Evolutionary conservation across 441 rosid genomes (phyloP), one percentile per base, ranked within the genome.

Genomic region (Erodium trifolium): DNA sequence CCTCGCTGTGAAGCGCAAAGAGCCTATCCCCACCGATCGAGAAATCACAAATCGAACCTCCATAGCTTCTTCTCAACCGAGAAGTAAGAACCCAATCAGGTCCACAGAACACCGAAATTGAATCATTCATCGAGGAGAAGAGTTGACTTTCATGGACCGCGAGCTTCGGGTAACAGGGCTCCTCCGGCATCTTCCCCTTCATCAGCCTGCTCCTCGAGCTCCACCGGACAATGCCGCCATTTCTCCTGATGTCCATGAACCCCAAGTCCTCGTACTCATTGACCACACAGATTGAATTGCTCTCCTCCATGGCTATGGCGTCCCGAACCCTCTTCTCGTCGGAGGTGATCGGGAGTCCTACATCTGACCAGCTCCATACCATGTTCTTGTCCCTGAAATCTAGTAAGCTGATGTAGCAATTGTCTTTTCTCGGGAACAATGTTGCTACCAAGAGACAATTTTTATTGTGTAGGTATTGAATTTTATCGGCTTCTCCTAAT

Each of bases 291-390:
- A 93, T 53, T 16, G 60, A 53, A 17, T 53, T 53, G 23, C 79
- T 82, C 47, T 85, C 93, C 78, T 89, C 98, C 95, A 93, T 91
- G 4, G 93, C 95, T 65, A 91, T 85, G 0, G 96, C 96, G 73
- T 93, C 98, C 7, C 98, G 83, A 29, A 93, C 98, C 66, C 96
- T 81, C 80, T 86, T 93, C 79, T 89, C 96, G 0, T 91, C 98
- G 10, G 80, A 82, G 0, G 80, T 79, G 34, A 78, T n/a, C 0
- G 84, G 82, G 27, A 95, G 83, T 0, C 89, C 88, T 0, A 82
- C 78, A 66, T 93, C 97, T 17, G 97, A 91, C 98, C 98, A 93
- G 43, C 88, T 86, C 98, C 98, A 93, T 14, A 88, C 97, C 96
- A 89, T 93, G 1, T 66, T 84, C 86, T 89, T 88, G 67, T 79